Evolutionary conservation across 352 stramenopile genomes (phyloP).

Genomic region (Phytophthora pinifolia): DNA sequence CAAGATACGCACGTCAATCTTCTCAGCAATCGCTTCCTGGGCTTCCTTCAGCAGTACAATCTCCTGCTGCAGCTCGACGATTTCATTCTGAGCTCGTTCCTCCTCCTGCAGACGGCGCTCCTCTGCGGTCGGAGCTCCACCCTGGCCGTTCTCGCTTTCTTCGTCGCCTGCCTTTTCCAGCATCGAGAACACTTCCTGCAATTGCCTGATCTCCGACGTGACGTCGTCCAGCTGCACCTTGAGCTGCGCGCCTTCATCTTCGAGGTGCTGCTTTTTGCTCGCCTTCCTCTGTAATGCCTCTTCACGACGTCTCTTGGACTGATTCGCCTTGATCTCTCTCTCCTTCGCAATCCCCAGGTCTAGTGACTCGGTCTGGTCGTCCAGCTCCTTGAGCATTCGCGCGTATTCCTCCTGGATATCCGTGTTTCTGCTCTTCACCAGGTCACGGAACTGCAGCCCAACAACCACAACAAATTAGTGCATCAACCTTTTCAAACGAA

Average conservation of each 20-base stretch:
- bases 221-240: conserved; percentile 47
- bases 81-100: conserved; percentile 47
- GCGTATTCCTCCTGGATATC: conserved; percentile 79
- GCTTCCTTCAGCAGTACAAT: conserved; percentile 59
- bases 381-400: conserved; percentile 71
- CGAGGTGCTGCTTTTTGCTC: conserved; percentile 33
- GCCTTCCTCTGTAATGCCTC: conserved; percentile 29
- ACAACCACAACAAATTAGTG: not conserved
- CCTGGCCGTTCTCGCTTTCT: conserved; percentile 18
- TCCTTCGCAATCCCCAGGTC: conserved; percentile 54
- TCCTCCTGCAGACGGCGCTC: conserved; percentile 35
- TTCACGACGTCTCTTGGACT: conserved; percentile 36
- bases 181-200: conserved; percentile 54
- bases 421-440: conserved; percentile 68
- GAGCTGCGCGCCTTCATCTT: conserved; percentile 34
- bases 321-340: conserved; percentile 19
- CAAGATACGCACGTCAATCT: conserved; percentile 38
- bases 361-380: conserved; percentile 59
- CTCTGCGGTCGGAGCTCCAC: conserved; percentile 32
- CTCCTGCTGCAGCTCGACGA: conserved; percentile 57
- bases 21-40: conserved; percentile 46
- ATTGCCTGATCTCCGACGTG: conserved; percentile 45
- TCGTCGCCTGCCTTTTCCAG: conserved; percentile 39
- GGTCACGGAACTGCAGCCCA: conserved; percentile 47
- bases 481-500: not conserved